Conservation (phyloP, 345 rosid species). For the Schrenkiella parvula region DNA sequence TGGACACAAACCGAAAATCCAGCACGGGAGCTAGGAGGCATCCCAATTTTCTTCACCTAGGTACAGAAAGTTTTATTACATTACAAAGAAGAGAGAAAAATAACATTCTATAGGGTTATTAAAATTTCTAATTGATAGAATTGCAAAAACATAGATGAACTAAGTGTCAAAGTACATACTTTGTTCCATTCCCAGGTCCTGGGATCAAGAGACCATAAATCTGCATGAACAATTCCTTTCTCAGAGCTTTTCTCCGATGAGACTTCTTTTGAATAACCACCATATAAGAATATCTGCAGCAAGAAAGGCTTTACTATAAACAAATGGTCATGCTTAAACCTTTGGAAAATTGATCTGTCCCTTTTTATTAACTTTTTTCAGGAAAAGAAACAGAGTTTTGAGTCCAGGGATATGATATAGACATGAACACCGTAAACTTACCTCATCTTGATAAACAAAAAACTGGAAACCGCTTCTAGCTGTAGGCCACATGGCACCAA, state of each 20-base stretch:
- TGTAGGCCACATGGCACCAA: conserved; percentile 93
- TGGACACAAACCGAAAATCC: conserved; percentile 91
- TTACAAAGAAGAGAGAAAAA: not conserved
- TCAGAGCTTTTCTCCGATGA: conserved; percentile 81
- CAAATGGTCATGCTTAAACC: not conserved
- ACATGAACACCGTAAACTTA: conserved; percentile 23
- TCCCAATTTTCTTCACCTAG: conserved; percentile 91
- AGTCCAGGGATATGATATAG: not conserved
- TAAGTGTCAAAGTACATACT: conserved; percentile 40
- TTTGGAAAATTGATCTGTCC: not conserved
- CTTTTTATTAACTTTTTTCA: not conserved
- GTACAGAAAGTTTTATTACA: not conserved
- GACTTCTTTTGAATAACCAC: conserved; percentile 93
- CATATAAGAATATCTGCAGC: conserved; percentile 76
- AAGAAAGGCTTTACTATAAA: not conserved
- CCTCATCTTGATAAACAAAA: conserved; percentile 89
- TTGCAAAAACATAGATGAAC: not conserved
- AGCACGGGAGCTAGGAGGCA: conserved; percentile 97
- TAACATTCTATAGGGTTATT: not conserved
- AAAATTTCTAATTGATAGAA: not conserved
- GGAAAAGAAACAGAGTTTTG: not conserved
- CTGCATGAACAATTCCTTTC: conserved; percentile 89
- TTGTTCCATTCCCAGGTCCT: conserved; percentile 99
- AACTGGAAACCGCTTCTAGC: conserved; percentile 94
- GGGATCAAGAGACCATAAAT: conserved; percentile 97